Evolutionary conservation across 2,329 filamentous ascomycete species (phyloP), one percentile per base, ranked within the genome.

Genomic region (Amesomyces nigricolor): DNA sequence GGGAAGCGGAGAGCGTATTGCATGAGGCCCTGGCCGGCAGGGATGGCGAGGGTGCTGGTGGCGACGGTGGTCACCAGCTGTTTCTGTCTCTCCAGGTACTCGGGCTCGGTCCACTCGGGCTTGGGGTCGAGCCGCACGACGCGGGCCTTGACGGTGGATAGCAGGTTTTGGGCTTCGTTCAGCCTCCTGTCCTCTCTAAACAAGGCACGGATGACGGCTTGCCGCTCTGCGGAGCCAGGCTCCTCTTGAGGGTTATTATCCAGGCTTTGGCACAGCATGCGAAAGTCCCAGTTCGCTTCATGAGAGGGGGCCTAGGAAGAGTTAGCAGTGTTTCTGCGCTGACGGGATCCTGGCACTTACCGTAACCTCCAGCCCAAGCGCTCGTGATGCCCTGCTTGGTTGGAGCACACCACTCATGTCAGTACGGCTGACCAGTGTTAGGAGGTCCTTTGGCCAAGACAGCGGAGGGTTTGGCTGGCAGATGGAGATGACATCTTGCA

Each of bases 111-210:
- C 87, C 89, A 94, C 40, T 83, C 82, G 1, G 87, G 83, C 60
- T 90, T 79, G 2, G 86, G 82, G 39, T 86, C 78, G 58, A 92
- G 87, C 50, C 88, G 87, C n/a, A 92, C 84, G 10, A 89, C 75
- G 42, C 92, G 85, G 13, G 89, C 79, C 65, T 87, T 89, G 51
- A 87, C 84, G 29, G 94, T 94, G 54, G 94, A 91, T n/a, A 99
- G 77, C 53, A 99, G 77, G 51, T 81, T 83, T 53, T 86, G 85
- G 0, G 91, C 94, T 72, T 99, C 94, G 58, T 90, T 85, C 53
- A 95, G 85, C 37, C 94, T 86, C 57, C 91, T 84, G 66, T 99
- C 94, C 62, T 97, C 91, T 57, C 85, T 86, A 78, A 97, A 99
- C 29, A 99, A 86, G 8, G 94, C 77, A 50, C 86, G 84, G 30